A percentile compares a stretch with the other conserved stretches of the same genome.
Conservation (phyloP, 306 rosid species). For the Cucumis sativus region Cucumber_9930_V3 NC_026660.2:30032001-30032500, state of each 20-base stretch:
- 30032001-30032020: slow-evolving; percentile 56
- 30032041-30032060: slow-evolving; percentile 77
- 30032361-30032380: slow-evolving; percentile 72
- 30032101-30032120: slow-evolving; percentile 91
- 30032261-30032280: slow-evolving; percentile 1
- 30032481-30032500: slow-evolving; percentile 95
- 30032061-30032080: slow-evolving; percentile 61
- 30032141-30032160: slow-evolving; percentile 88
- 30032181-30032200: background rate
- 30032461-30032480: slow-evolving; percentile 50
- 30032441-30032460: slow-evolving; percentile 12
- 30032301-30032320: slow-evolving; percentile 7
- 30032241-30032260: background rate
- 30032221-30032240: background rate
- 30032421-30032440: background rate
- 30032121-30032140: slow-evolving; percentile 97
- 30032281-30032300: background rate
- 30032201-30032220: background rate
- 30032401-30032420: background rate
- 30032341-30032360: slow-evolving; percentile 89
- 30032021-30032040: slow-evolving; percentile 83
- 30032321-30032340: slow-evolving; percentile 81
- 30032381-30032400: slow-evolving; percentile 47
- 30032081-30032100: slow-evolving; percentile 87
- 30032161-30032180: background rate